These are phyloP conservation scores for Lagenidium sp. DNA, from an alignment of 352 stramenopile species.

Conservation along the genomic window DNA sequence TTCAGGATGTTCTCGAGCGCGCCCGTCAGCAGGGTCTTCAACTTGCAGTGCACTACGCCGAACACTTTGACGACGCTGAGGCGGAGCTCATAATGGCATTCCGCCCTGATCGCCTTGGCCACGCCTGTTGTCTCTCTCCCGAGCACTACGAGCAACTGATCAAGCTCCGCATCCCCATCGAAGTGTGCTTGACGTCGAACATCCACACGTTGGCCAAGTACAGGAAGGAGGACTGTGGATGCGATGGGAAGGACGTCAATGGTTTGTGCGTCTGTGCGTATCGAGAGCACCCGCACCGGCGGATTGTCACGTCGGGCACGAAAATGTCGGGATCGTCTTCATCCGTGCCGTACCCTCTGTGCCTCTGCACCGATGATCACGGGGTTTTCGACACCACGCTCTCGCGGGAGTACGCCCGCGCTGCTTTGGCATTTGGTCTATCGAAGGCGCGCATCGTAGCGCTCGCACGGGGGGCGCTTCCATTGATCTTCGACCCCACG, in stretches of 20 bases:
- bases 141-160: conserved; percentile 64
- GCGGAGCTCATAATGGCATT: conserved; percentile 81
- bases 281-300: conserved; percentile 70
- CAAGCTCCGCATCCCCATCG: conserved; percentile 75
- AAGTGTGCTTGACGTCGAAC: conserved; percentile 93
- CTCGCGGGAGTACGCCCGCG: conserved; percentile 82
- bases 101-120: conserved; percentile 85
- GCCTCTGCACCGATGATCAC: conserved; percentile 91
- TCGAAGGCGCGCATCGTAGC: conserved; percentile 24
- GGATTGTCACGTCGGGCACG: conserved; percentile 31
- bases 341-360: conserved; percentile 89
- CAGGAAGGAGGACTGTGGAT: conserved; percentile 21
- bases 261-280: conserved; percentile 60
- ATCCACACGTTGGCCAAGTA: conserved; percentile 88
- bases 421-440: conserved; percentile 68
- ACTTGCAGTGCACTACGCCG: conserved; percentile 89
- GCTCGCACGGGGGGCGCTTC: conserved; percentile 34
- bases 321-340: too few species aligned
- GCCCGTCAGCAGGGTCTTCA: conserved; percentile 71
- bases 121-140: conserved; percentile 82
- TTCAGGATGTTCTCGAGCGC: conserved; percentile 61
- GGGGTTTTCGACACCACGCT: conserved; percentile 88
- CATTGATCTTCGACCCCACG: conserved; percentile 49
- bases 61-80: conserved; percentile 84
- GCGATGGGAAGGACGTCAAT: conserved; percentile 27